Evolutionary conservation across 495 filamentous ascomycete species (phyloP).

Genomic region (Peziza echinospora): DNA sequence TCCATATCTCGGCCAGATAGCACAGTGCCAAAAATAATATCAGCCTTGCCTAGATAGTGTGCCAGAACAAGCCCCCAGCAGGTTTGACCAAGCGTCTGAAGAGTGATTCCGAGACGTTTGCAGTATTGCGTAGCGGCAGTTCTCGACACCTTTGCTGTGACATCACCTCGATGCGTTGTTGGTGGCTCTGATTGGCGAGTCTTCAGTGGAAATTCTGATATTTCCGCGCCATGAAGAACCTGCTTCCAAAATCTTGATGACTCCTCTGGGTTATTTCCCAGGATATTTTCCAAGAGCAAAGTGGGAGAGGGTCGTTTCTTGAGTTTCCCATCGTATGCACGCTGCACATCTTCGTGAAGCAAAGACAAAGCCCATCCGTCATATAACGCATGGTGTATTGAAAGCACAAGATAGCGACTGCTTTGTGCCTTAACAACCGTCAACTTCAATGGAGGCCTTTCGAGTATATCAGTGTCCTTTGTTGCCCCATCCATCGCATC

Average conservation of each 20-base stretch:
- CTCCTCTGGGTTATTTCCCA: slow-evolving; percentile 20
- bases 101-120: slow-evolving; percentile 32
- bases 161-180: slow-evolving; percentile 26
- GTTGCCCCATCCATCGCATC: slow-evolving; percentile 9
- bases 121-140: slow-evolving; percentile 29
- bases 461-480: slow-evolving; percentile 8
- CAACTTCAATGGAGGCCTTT: slow-evolving; percentile 16
- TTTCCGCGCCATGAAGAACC: slow-evolving; percentile 28
- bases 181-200: too few relatives aligned
- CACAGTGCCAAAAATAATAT: slow-evolving; percentile 49
- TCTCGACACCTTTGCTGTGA: slow-evolving; percentile 21
- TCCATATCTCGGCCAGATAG: slow-evolving; percentile 45
- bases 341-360: slow-evolving; percentile 41
- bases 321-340: slow-evolving; percentile 30
- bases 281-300: slow-evolving; percentile 26
- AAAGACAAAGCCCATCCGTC: slow-evolving; percentile 52
- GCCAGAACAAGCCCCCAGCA: slow-evolving; percentile 45
- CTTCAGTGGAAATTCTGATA: slow-evolving; percentile 17
- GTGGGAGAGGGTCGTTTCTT: slow-evolving; percentile 25
- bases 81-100: slow-evolving; percentile 43
- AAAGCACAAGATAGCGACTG: slow-evolving; percentile 35
- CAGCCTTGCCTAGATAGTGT: slow-evolving; percentile 30
- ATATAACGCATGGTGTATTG: slow-evolving; percentile 59
- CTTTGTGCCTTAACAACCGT: slow-evolving; percentile 14
- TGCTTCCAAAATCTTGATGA: slow-evolving; percentile 38